A percentile compares a stretch with the other conserved stretches of the same genome.
These are phyloP conservation scores for Arabis hirsuta DNA, from an alignment of 345 rosid species.

Conservation along the genomic window DNA sequence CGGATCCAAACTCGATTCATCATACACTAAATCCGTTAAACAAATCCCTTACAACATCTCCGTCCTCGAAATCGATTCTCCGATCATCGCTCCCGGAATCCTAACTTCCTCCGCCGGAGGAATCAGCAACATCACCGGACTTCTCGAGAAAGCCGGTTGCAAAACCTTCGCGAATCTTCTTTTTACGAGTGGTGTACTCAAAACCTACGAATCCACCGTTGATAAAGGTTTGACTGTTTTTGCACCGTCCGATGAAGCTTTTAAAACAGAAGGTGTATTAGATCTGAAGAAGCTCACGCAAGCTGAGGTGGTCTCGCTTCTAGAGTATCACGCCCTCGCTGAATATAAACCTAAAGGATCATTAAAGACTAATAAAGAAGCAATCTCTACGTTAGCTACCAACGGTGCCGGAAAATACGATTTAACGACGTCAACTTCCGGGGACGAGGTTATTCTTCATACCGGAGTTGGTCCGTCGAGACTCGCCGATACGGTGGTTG, in stretches of 20 bases:
- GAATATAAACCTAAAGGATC: slow-evolving; percentile 70
- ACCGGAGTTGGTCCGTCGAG: slow-evolving; percentile 75
- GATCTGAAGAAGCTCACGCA: slow-evolving; percentile 74
- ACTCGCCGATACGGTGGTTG: slow-evolving; percentile 71
- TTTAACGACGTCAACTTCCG: slow-evolving; percentile 61
- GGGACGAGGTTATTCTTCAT: slow-evolving; percentile 72
- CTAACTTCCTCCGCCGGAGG: slow-evolving; percentile 52
- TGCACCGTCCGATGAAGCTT: slow-evolving; percentile 91
- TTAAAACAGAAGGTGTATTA: slow-evolving; percentile 73
- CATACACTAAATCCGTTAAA: slow-evolving; percentile 71
- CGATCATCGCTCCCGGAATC: slow-evolving; percentile 72
- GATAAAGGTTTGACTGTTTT: slow-evolving; percentile 81
- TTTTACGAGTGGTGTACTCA: slow-evolving; percentile 69
- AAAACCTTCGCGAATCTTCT: slow-evolving; percentile 76
- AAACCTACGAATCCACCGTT: slow-evolving; percentile 63
- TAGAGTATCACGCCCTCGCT: slow-evolving; percentile 75
- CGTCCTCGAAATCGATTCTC: slow-evolving; percentile 63
- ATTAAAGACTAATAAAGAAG: slow-evolving; percentile 60
- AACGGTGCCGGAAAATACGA: slow-evolving; percentile 74
- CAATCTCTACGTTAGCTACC: slow-evolving; percentile 73
- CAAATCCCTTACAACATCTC: slow-evolving; percentile 88
- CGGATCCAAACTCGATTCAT: slow-evolving; percentile 81
- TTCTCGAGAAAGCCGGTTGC: slow-evolving; percentile 88
- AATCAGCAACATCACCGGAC: slow-evolving; percentile 61
- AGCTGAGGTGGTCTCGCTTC: slow-evolving; percentile 71